Evolutionary conservation across 208 protist species (phyloP).

Genomic region (Crithidia sp.): DNA sequence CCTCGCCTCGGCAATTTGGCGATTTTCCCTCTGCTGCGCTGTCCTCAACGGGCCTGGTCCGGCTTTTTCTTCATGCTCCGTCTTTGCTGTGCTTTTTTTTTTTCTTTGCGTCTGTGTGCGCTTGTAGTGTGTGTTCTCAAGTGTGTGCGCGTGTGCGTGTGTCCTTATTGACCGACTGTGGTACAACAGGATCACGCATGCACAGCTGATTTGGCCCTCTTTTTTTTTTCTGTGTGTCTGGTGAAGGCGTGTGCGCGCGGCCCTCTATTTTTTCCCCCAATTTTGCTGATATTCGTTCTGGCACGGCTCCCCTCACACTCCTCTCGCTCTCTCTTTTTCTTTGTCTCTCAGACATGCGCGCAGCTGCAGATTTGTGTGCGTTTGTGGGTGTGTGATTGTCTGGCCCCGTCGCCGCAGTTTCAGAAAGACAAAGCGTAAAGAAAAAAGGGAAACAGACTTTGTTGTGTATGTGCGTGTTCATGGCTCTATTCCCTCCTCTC

Average conservation of each 20-base stretch:
- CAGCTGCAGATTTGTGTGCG: neutral
- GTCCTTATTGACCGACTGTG: neutral
- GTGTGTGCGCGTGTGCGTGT: neutral
- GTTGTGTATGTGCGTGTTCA: too few species aligned
- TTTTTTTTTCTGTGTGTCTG: neutral
- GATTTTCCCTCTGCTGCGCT: too few species aligned
- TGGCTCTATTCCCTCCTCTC: neutral
- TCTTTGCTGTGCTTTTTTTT: neutral
- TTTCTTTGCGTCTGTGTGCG: neutral
- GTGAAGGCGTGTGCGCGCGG: neutral
- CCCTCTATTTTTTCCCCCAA: constrained; percentile 4
- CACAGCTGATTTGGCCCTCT: neutral
- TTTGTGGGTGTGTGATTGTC: neutral
- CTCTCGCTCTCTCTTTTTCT: neutral
- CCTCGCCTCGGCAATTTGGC: too few species aligned
- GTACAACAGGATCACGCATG: neutral
- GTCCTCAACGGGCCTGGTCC: too few species aligned
- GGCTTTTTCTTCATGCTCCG: too few species aligned
- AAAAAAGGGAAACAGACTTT: too few species aligned
- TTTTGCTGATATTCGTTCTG: neutral
- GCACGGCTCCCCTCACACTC: neutral
- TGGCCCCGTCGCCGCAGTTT: too few species aligned
- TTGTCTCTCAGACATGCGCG: neutral
- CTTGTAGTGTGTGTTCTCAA: neutral
- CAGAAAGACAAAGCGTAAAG: too few species aligned